Evolutionary conservation across 805 yeast genomes (phyloP).

Genomic region (Candida patagonica): DNA sequence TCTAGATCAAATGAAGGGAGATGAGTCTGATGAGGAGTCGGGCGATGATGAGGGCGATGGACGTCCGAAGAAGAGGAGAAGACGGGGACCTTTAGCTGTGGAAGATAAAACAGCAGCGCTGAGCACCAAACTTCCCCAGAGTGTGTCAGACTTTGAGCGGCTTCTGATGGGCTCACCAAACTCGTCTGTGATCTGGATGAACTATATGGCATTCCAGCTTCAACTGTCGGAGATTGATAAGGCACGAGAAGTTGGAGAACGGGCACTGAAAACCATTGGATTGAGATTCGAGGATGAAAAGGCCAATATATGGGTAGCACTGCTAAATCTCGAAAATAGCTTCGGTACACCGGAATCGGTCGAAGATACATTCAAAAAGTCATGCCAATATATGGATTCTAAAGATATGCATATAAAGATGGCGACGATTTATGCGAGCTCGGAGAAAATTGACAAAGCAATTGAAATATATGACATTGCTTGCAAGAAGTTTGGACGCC

Average conservation of each 20-base stretch:
- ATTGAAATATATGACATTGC: conserved; percentile 54
- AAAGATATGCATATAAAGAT: conserved; percentile 70
- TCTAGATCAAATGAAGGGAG: conserved; percentile 54
- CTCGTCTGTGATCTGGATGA: conserved; percentile 93
- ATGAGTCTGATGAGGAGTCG: conserved; percentile 41
- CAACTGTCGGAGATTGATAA: conserved; percentile 90
- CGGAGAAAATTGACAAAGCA: conserved; percentile 56
- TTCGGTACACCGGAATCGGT: conserved; percentile 82
- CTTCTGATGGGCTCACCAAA: conserved; percentile 85
- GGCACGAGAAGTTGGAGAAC: conserved; percentile 85
- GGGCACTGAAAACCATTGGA: conserved; percentile 84
- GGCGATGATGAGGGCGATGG: conserved; percentile 46
- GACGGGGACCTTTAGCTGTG: conserved; percentile 40
- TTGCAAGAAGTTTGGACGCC: conserved; percentile 70
- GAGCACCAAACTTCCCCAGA: conserved; percentile 80
- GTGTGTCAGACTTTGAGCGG: conserved; percentile 86
- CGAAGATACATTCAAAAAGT: conserved; percentile 69
- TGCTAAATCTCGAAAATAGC: conserved; percentile 85
- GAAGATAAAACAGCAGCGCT: conserved; percentile 83
- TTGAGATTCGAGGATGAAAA: conserved; percentile 90
- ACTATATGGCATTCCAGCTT: conserved; percentile 95
- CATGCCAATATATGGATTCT: conserved; percentile 89
- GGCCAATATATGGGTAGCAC: conserved; percentile 91
- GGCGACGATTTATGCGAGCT: conserved; percentile 68
- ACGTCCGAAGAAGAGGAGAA: conserved; percentile 20